phyloP scores from a whole-genome alignment of 306 rosid species.

The Rubus idaeus region DNA sequence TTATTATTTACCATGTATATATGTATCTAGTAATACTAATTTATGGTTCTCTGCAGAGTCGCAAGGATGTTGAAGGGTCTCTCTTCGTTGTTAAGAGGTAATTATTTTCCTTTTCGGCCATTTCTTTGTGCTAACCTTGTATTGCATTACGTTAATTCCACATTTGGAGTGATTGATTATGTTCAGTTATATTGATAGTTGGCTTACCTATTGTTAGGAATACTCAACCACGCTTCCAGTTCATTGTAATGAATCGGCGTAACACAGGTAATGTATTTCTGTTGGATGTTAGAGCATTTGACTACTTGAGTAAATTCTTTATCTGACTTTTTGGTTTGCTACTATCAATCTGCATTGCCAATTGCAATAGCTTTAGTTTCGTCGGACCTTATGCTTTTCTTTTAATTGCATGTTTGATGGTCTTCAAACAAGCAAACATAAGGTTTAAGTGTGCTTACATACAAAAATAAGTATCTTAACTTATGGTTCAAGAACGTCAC shows the following conservation, averaged over 20 bases:
- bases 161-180: not conserved
- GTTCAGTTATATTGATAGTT: not conserved
- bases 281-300: not conserved
- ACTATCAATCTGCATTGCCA: not conserved
- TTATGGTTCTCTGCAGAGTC: conserved; percentile 62
- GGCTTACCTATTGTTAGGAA: conserved; percentile 44
- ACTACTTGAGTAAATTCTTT: not conserved
- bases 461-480: not conserved
- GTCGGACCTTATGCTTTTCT: not conserved
- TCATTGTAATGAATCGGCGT: conserved; percentile 93
- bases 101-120: not conserved
- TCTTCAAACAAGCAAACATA: not conserved
- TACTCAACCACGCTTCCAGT: conserved; percentile 83
- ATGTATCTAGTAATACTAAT: not conserved
- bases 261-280: conserved; percentile 58
- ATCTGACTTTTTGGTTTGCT: not conserved
- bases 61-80: conserved; percentile 98
- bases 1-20: not conserved
- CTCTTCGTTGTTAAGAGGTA: conserved; percentile 96
- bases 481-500: not conserved
- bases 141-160: not conserved
- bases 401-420: not conserved
- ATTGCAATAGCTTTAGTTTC: not conserved
- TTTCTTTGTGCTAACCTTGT: not conserved
- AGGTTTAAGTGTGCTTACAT: not conserved